Percentiles rank a stretch among this genome's conserved stretches.
phyloP scores from a whole-genome alignment of 2,329 filamentous ascomycete genomes.

The Bipolaris oryzae region DNA sequence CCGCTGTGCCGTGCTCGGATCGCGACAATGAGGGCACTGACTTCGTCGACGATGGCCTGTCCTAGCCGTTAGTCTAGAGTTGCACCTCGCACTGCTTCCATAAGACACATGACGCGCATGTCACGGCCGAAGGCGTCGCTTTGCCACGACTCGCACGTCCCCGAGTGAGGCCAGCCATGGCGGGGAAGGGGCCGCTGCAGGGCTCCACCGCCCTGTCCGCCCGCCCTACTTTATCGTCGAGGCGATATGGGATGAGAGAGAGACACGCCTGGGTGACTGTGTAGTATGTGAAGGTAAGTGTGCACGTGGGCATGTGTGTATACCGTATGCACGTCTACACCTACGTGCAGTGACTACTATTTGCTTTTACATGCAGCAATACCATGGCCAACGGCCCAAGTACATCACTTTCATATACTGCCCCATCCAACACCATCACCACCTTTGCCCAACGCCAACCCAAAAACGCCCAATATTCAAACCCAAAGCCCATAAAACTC shows the following conservation, averaged over 20 bases:
- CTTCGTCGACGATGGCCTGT: neutral
- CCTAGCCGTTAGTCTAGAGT: no score
- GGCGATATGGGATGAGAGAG: no score
- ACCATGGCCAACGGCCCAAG: no score
- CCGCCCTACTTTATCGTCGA: no score
- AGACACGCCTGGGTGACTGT: neutral
- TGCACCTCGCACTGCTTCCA: no score
- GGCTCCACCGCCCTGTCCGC: conserved; percentile 6
- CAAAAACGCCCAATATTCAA: neutral
- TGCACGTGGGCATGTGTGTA: no score
- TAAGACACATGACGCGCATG: conserved; percentile 22
- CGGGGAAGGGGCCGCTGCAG: conserved; percentile 25
- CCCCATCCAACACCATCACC: neutral
- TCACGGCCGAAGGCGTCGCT: conserved; percentile 22
- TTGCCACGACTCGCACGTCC: conserved; percentile 37
- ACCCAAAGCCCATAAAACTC: neutral
- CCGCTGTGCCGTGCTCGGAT: conserved; percentile 1
- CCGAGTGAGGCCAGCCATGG: conserved; percentile 21
- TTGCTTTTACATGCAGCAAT: no score
- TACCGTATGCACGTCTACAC: no score
- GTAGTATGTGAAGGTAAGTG: no score
- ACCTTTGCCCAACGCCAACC: neutral
- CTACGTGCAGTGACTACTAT: no score
- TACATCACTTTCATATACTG: no score
- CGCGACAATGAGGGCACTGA: neutral